Evolutionary conservation across 345 rosid species (phyloP).

Genomic region (Aquilaria malaccensis): DNA sequence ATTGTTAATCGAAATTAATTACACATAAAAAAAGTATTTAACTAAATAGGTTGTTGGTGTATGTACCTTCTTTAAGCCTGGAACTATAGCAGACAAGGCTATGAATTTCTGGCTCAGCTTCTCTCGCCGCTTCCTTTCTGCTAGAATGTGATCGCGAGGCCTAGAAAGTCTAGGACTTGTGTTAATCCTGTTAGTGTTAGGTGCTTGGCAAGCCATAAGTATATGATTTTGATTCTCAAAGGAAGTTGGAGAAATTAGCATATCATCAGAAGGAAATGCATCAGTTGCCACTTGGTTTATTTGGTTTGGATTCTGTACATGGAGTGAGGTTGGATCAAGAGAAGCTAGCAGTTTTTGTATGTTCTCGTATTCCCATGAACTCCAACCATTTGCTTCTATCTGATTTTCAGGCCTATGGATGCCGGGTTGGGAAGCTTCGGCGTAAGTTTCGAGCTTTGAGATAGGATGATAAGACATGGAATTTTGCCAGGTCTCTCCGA

Average conservation of each 20-base stretch:
- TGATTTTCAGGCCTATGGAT: slow-evolving; percentile 34
- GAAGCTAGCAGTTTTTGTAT: slow-evolving; percentile 16
- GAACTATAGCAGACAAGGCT: slow-evolving; percentile 57
- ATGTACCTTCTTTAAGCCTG: slow-evolving; percentile 61
- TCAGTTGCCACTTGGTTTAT: slow-evolving; percentile 22
- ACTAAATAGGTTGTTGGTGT: no score
- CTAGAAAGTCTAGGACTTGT: slow-evolving; percentile 29
- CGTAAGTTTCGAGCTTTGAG: slow-evolving; percentile 18
- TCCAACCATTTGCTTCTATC: slow-evolving; percentile 29
- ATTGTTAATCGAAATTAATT: no score
- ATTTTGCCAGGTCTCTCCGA: slow-evolving; percentile 19
- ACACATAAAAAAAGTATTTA: background rate
- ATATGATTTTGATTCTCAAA: slow-evolving; percentile 26
- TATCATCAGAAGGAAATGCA: slow-evolving; percentile 14
- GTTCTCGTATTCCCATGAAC: no score
- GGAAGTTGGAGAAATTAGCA: slow-evolving; percentile 23
- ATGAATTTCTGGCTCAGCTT: slow-evolving; percentile 61
- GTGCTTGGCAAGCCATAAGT: slow-evolving; percentile 25
- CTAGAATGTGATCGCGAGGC: slow-evolving; percentile 39
- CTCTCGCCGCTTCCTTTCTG: slow-evolving; percentile 63
- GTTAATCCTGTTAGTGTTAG: slow-evolving; percentile 33
- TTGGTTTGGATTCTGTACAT: slow-evolving; percentile 22
- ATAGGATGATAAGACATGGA: slow-evolving; percentile 8
- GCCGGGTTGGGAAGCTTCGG: slow-evolving; percentile 6
- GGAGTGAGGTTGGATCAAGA: slow-evolving; percentile 21